phyloP scores from a whole-genome alignment of 805 yeast species.

The Wickerhamomyces xylosicus region DNA sequence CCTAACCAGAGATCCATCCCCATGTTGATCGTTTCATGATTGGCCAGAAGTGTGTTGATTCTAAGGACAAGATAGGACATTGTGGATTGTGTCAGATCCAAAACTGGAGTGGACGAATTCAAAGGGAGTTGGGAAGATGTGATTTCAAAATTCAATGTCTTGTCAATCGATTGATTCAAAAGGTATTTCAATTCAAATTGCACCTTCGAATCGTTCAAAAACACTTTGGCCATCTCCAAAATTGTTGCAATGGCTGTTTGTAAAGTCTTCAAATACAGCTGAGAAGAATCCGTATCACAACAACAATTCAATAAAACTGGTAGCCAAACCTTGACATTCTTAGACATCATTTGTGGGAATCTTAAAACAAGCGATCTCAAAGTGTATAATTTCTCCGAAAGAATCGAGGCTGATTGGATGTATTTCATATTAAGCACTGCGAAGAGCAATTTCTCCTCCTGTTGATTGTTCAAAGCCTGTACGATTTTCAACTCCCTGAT shows the following conservation, averaged over 20 bases:
- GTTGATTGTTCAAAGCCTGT: not conserved
- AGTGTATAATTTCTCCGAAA: conserved; percentile 13
- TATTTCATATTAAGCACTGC: conserved; percentile 15
- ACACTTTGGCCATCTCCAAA: conserved; percentile 12
- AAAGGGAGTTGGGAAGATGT: conserved; percentile 1
- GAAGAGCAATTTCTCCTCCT: conserved; percentile 13
- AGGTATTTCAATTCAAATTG: conserved; percentile 10
- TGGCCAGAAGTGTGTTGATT: conserved; percentile 2
- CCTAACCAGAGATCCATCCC: conserved; percentile 17
- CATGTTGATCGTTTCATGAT: conserved; percentile 1
- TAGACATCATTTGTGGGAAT: conserved; percentile 18
- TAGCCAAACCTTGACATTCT: conserved; percentile 17
- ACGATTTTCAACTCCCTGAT: conserved; percentile 13
- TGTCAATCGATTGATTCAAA: conserved; percentile 3
- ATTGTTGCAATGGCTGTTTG: conserved; percentile 4
- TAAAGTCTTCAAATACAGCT: conserved; percentile 6
- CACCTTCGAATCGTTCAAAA: conserved; percentile 10
- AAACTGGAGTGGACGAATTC: conserved; percentile 8
- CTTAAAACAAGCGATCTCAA: conserved; percentile 11
- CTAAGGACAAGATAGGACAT: conserved; percentile 4
- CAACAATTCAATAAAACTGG: conserved; percentile 10
- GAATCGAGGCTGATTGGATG: conserved; percentile 13
- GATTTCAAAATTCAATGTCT: conserved; percentile 6
- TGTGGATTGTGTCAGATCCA: conserved; percentile 5
- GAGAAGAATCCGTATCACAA: conserved; percentile 10